Base-by-base conservation (phyloP, 2,329 filamentous ascomycete genomes). In the Trichoderma pleuroti region DNA sequence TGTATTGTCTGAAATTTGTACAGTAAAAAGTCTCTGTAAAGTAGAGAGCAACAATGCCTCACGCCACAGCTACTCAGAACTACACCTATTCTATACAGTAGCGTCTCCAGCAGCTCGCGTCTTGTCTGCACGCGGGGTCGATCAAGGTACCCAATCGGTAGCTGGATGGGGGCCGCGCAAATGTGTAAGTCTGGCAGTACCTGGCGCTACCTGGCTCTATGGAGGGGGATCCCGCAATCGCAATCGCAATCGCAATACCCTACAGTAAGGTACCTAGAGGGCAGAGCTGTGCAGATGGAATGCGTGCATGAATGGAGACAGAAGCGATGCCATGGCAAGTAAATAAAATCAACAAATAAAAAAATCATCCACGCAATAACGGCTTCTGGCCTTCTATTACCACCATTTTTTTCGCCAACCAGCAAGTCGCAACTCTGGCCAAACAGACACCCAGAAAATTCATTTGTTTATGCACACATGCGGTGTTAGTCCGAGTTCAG, bases 111-210 rank as follows among this genome's bases (percentile, higher is more conserved):
- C 14, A 36, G 46, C 46, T 63, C 30, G 14, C 14, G 28, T 49
- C n/a, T 30, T 39, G 30, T 42, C 60, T 52, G 46, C 11, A 60
- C 52, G 64, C 54, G 65, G 64, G 64, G 64, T 67, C n/a, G 64
- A 59, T 32, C 54, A 18, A 32, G 21, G 56, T 56, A 56, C 56
- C 28, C n/a, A 49, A n/a, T 42, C 3, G 18, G 12, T 56, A 5
- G 32, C 4, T 42, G 12, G 56, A 60, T 60, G 64, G 54, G 26
- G 42, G 54, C 52, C 36, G 54, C 65, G 65, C 65, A 60, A 68
- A 68, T 46, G 65, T 68, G 54, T 68, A 68, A 60, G 54, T 68
- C 56, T 68, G 65, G 36, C 26, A 49, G 65, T 68, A 16, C 65
- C 65, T 68, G 65, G 21, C 65, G 54, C 64, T 68, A 21, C 54